phyloP scores from a whole-genome alignment of 768 basidiomycete species.

The Boletellus emodensis region DNA sequence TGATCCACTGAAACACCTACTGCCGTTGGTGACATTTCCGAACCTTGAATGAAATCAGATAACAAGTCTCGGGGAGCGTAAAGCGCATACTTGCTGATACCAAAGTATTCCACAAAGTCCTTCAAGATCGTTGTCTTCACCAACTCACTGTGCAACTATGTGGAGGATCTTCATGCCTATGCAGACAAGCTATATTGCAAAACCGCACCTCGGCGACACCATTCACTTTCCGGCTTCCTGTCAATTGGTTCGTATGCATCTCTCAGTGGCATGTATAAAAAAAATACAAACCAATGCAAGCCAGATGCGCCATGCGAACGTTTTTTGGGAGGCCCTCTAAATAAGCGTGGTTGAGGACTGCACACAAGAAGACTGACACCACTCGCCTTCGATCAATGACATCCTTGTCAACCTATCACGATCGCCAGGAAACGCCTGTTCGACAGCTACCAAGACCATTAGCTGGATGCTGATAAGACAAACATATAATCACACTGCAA shows the following conservation, averaged over 20 bases:
- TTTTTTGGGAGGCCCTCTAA: conserved; percentile 82
- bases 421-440: conserved; percentile 87
- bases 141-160: conserved; percentile 80
- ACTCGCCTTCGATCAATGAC: conserved; percentile 84
- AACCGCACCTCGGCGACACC: conserved; percentile 82
- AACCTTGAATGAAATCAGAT: conserved; percentile 44
- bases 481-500: conserved; percentile 51
- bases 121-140: conserved; percentile 79
- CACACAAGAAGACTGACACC: background rate
- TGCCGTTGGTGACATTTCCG: conserved; percentile 90
- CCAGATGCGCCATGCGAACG: conserved; percentile 88
- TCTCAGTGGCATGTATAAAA: background rate
- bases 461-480: background rate
- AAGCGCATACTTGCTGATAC: conserved; percentile 61
- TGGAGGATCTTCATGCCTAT: background rate
- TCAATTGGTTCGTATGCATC: background rate
- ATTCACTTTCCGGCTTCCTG: conserved; percentile 81
- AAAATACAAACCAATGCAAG: conserved; percentile 60
- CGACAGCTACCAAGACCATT: conserved; percentile 53
- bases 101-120: conserved; percentile 93
- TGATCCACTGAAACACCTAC: conserved; percentile 39
- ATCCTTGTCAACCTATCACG: conserved; percentile 75
- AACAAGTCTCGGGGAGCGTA: background rate
- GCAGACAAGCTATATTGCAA: background rate
- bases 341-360: background rate